A percentile compares a stretch with the other conserved stretches of the same genome.
These are phyloP conservation scores for Bauhinia variegata DNA, from an alignment of 306 rosid species.

Conservation along the genomic window DNA sequence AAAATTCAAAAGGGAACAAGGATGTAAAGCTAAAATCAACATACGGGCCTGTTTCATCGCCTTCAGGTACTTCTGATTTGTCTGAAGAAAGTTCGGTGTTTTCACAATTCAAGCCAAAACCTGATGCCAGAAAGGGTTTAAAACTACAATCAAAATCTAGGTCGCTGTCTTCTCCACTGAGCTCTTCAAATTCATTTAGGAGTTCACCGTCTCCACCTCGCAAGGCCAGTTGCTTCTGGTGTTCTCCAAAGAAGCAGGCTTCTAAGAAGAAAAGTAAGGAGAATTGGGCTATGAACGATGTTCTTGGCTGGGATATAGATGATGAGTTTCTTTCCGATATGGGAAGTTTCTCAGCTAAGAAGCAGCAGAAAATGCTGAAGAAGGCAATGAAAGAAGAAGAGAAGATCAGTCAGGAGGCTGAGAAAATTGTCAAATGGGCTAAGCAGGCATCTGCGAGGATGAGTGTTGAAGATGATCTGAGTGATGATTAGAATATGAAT, in stretches of 20 bases:
- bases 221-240: conserved; percentile 71
- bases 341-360: conserved; percentile 64
- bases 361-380: conserved; percentile 63
- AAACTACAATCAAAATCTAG: conserved; percentile 24
- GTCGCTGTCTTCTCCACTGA: conserved; percentile 37
- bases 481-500: conserved; percentile 46
- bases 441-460: conserved; percentile 67
- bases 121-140: not conserved
- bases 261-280: conserved; percentile 55
- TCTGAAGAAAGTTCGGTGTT: conserved; percentile 50
- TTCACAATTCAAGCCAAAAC: conserved; percentile 39
- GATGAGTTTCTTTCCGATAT: conserved; percentile 58
- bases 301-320: conserved; percentile 46
- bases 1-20: conserved; percentile 4
- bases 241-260: conserved; percentile 68
- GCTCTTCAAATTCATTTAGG: conserved; percentile 36
- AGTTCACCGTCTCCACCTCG: conserved; percentile 69
- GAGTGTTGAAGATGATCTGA: conserved; percentile 63
- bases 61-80: conserved; percentile 44
- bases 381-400: conserved; percentile 77
- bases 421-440: conserved; percentile 72
- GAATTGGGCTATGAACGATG: conserved; percentile 21
- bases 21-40: conserved; percentile 31
- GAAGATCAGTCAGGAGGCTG: conserved; percentile 76
- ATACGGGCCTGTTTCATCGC: conserved; percentile 44